phyloP scores from a whole-genome alignment of 768 basidiomycete species.

The Auricularia sp. region DNA sequence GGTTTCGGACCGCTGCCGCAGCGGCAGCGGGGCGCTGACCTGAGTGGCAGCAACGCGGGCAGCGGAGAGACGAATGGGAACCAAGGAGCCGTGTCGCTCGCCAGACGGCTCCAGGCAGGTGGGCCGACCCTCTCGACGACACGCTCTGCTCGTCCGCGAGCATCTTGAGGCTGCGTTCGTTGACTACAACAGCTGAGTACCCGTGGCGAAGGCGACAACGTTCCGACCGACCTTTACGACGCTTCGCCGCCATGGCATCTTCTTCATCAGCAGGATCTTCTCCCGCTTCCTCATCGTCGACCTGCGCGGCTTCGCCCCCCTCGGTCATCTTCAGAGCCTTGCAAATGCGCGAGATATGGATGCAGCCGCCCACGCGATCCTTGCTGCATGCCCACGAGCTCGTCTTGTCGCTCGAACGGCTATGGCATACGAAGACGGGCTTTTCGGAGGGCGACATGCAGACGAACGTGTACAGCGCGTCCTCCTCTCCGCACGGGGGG shows the following conservation, averaged over 20 bases:
- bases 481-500: too few relatives aligned
- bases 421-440: too few relatives aligned
- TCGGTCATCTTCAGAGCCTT: too few relatives aligned
- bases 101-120: neutral
- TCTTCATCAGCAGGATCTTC: too few relatives aligned
- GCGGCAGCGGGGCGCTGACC: conserved; percentile 7
- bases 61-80: neutral
- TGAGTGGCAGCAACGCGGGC: neutral
- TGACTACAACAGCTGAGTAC: neutral
- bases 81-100: neutral
- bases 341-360: too few relatives aligned
- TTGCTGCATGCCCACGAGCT: too few relatives aligned
- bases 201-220: neutral
- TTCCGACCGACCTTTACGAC: neutral
- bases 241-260: too few relatives aligned
- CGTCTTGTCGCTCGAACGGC: too few relatives aligned
- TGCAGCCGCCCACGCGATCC: too few relatives aligned
- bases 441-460: too few relatives aligned
- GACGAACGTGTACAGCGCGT: too few relatives aligned
- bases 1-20: conserved; percentile 3
- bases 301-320: neutral
- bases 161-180: neutral
- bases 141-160: neutral
- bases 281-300: neutral
- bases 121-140: neutral